Evolutionary conservation across 306 rosid genomes (phyloP).

Genomic region (Vachellia collinsii): DNA sequence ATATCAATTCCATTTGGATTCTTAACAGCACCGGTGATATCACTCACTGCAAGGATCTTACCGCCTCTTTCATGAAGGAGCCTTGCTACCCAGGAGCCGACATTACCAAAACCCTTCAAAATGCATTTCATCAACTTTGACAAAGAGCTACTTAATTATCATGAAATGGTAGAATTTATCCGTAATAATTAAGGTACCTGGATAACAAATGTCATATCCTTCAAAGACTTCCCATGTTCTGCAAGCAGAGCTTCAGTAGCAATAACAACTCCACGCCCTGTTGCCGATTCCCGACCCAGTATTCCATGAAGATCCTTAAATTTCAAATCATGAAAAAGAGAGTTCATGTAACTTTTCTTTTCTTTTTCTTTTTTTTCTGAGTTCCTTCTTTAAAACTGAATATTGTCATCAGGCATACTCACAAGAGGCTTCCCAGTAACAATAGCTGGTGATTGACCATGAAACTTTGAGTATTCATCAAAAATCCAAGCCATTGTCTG

Average conservation of each 20-base stretch:
- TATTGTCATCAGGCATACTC: conserved; percentile 23
- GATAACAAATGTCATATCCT: conserved; percentile 51
- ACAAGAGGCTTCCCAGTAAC: conserved; percentile 97
- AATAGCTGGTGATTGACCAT: conserved; percentile 91
- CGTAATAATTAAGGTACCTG: conserved; percentile 57
- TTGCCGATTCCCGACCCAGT: conserved; percentile 93
- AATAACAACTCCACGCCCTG: conserved; percentile 88
- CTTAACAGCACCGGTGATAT: conserved; percentile 67
- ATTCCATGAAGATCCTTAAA: conserved; percentile 90
- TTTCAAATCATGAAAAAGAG: background rate
- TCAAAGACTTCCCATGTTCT: conserved; percentile 64
- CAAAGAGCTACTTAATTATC: background rate
- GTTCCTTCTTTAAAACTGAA: background rate
- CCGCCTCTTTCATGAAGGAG: conserved; percentile 67
- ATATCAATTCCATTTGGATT: conserved; percentile 69
- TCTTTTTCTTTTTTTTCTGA: background rate
- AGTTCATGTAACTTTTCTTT: background rate
- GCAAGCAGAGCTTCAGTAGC: conserved; percentile 87
- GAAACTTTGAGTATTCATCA: conserved; percentile 95
- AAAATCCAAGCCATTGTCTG: conserved; percentile 99
- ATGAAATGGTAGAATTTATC: background rate
- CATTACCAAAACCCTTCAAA: conserved; percentile 92
- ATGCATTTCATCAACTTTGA: background rate
- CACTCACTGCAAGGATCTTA: conserved; percentile 72
- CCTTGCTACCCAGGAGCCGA: conserved; percentile 81